Conservation (phyloP, 306 rosid genomes). For the Fagus sylvatica region DNA sequence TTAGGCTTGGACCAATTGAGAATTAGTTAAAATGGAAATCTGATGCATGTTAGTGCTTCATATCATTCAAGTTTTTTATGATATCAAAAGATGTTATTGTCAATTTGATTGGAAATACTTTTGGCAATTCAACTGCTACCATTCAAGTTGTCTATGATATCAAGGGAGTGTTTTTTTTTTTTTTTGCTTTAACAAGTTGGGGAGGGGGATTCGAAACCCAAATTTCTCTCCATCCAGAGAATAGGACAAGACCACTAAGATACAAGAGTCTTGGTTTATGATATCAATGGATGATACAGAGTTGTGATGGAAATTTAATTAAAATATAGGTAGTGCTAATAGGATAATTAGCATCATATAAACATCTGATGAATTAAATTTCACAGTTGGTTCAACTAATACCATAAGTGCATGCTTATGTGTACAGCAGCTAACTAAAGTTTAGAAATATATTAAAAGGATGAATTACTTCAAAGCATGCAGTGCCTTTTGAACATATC, state of each 20-base stretch:
- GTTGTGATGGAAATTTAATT: no score
- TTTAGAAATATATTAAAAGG: neutral
- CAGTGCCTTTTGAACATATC: neutral
- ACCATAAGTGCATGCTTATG: neutral
- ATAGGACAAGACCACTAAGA: no score
- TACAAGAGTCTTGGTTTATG: no score
- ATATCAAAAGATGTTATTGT: neutral
- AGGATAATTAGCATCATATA: neutral
- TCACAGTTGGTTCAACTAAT: constrained; percentile 5
- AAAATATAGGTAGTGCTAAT: neutral
- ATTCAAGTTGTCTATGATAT: no score
- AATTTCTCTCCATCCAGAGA: no score
- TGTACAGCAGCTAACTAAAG: neutral
- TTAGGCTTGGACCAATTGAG: neutral
- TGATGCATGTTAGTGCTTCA: neutral
- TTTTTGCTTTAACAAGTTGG: no score
- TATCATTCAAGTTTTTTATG: neutral
- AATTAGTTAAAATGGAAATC: neutral
- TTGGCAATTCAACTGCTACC: no score
- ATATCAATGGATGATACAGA: no score
- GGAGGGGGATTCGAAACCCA: no score
- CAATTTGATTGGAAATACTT: no score
- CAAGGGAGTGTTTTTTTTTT: no score
- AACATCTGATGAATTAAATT: neutral
- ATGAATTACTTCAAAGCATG: neutral